phyloP scores from a whole-genome alignment of 108 stramenopile genomes.

The Stephanodiscus minutulus region DNA sequence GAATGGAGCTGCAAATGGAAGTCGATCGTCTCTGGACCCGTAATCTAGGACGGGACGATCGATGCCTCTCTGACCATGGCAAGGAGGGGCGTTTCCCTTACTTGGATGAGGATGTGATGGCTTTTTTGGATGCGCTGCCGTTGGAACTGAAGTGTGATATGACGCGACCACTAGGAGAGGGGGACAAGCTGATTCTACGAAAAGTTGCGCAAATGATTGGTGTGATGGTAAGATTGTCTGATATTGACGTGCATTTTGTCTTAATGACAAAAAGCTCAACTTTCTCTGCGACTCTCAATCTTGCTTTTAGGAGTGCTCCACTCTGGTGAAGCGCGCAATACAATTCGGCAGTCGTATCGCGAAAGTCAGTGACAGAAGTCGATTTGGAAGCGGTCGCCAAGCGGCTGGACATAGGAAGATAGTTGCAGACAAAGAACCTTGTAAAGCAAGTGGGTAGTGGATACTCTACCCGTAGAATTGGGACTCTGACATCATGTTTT shows the following conservation, averaged over 20 bases:
- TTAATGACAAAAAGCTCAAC: background rate
- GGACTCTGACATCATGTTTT: no score
- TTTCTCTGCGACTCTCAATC: background rate
- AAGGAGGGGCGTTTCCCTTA: constrained; percentile 94
- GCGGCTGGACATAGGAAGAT: constrained; percentile 53
- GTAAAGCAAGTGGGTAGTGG: background rate
- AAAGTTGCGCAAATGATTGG: constrained; percentile 64
- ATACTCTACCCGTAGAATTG: no score
- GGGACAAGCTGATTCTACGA: constrained; percentile 89
- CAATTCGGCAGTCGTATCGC: constrained; percentile 95
- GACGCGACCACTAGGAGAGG: constrained; percentile 67
- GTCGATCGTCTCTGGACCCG: constrained; percentile 91
- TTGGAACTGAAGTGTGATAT: constrained; percentile 67
- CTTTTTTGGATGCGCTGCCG: constrained; percentile 56
- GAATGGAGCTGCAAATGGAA: constrained; percentile 83
- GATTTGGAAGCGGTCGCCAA: constrained; percentile 84
- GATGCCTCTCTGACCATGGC: constrained; percentile 86
- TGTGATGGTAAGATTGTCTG: constrained; percentile 20
- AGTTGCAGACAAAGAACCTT: constrained; percentile 2
- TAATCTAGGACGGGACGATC: constrained; percentile 96
- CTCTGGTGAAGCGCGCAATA: constrained; percentile 91
- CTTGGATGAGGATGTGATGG: constrained; percentile 89
- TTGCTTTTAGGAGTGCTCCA: constrained; percentile 34
- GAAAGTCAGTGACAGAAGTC: constrained; percentile 76
- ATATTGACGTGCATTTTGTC: background rate